Base-by-base conservation (phyloP, 495 filamentous ascomycete genomes). In the Tuber indicum region DNA sequence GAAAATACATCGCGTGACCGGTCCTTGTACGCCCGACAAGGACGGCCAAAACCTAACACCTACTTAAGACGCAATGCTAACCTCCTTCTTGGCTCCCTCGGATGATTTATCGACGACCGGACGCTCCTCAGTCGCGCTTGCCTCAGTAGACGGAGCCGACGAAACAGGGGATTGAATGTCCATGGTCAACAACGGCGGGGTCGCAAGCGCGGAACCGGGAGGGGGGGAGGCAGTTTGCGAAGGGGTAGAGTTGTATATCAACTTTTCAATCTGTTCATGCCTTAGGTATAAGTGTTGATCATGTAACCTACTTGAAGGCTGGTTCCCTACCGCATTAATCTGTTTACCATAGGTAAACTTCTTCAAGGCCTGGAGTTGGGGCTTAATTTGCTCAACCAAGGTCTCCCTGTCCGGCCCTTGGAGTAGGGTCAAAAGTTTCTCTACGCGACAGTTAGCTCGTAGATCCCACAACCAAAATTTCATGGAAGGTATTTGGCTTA, bases 281-380 rank as follows among this genome's bases (percentile, higher is more conserved):
- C 70, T 82, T 72, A 84, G 72, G 39, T 66, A 75, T 58, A 47
- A 49, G 21, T 69, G 45, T 72, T 43, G 46, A 72, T 71, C 42
- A 76, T 69, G 36, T 36, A 47, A 42, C 72, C 70, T 26, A 12
- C 16, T 44, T 26, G 39, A 74, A 78, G 42, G 84, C 75, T 42
- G 75, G 75, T 62, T 62, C 66, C 73, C 45, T 82, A 82, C 80
- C 66, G 81, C 81, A 70, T 79, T 84, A n/a, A 96, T 90, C 82
- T 97, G 93, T 81, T 94, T 94, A 70, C 92, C 92, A 75, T 90
- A 91, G 78, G 89, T 90, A 75, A 87, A 89, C 78, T 91, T 92
- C 85, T 94, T 96, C 39, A 95, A 84, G 71, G 88, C 87, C 39
- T 86, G 85, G 23, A 99, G 87, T 73, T 95, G 88, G 3, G 92